phyloP scores from a whole-genome alignment of 768 basidiomycete species.

The Mycena maculata region DNA sequence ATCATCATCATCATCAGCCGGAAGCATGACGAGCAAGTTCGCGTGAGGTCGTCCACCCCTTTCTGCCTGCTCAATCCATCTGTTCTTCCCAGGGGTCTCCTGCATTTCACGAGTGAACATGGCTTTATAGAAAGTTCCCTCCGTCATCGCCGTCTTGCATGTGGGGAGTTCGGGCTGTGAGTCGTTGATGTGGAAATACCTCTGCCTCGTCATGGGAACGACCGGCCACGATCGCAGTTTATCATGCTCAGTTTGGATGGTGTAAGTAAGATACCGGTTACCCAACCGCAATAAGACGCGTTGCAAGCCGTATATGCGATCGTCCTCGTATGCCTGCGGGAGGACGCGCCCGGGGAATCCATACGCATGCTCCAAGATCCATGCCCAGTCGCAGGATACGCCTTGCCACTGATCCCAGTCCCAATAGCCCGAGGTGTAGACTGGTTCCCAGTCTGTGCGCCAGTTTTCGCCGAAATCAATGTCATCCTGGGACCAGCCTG shows the following conservation, averaged over 20 bases:
- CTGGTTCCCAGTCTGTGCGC: background rate
- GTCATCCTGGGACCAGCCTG: background rate
- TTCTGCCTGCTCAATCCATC: slow-evolving; percentile 9
- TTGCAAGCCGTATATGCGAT: background rate
- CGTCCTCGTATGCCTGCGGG: slow-evolving; percentile 7
- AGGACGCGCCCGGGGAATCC: slow-evolving; percentile 15
- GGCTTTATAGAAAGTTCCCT: background rate
- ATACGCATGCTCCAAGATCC: slow-evolving; percentile 15
- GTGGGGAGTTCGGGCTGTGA: background rate
- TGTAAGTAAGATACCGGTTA: slow-evolving; percentile 7
- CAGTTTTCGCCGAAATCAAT: background rate
- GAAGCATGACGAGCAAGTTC: background rate
- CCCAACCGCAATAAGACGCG: slow-evolving; percentile 2
- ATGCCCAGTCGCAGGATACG: background rate
- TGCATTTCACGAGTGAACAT: background rate
- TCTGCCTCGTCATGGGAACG: background rate
- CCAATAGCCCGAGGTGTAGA: background rate
- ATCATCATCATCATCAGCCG: no score
- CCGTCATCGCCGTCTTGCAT: background rate
- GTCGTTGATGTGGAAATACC: background rate
- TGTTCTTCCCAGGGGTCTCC: background rate
- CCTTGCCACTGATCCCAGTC: slow-evolving; percentile 6
- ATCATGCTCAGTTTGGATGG: no score
- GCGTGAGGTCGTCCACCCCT: background rate
- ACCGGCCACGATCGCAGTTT: background rate